Percentiles rank a stretch among this genome's conserved stretches.
Conservation (phyloP, 1,284 basidiomycete genomes). For the Cryptococcus jaspeensis region DNA sequence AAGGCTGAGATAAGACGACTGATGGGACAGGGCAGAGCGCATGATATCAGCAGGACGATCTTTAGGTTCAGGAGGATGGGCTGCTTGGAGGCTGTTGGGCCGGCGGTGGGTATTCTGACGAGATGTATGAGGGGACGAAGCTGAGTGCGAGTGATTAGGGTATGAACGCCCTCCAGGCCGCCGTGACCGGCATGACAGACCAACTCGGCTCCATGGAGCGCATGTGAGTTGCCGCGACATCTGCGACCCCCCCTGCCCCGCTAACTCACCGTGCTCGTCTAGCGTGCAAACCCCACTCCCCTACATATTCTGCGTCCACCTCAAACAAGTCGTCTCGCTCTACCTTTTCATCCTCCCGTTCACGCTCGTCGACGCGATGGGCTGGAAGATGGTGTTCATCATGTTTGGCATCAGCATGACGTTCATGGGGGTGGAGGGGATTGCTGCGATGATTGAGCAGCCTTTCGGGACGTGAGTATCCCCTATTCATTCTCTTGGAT, state of each 20-base stretch:
- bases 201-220: conserved; percentile 82
- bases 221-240: conserved; percentile 51
- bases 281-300: conserved; percentile 44
- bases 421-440: conserved; percentile 84
- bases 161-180: conserved; percentile 66
- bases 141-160: conserved; percentile 51
- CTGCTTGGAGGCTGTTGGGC: conserved; percentile 76
- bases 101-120: conserved; percentile 72
- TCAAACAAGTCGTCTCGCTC: conserved; percentile 88
- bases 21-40: conserved; percentile 62
- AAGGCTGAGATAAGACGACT: not conserved
- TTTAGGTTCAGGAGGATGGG: conserved; percentile 75
- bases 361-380: conserved; percentile 62
- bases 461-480: conserved; percentile 55
- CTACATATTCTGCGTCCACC: conserved; percentile 65
- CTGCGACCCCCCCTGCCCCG: not conserved
- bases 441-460: conserved; percentile 88
- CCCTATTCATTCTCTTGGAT: conserved; percentile 54
- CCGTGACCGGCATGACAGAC: conserved; percentile 73
- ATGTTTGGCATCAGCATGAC: conserved; percentile 70
- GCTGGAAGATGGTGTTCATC: conserved; percentile 78
- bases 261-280: not conserved
- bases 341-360: conserved; percentile 84
- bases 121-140: too few species aligned
- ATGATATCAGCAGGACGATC: conserved; percentile 67